Evolutionary conservation across 1,284 basidiomycete genomes (phyloP).

Genomic region (Trichosporon inkin): DNA sequence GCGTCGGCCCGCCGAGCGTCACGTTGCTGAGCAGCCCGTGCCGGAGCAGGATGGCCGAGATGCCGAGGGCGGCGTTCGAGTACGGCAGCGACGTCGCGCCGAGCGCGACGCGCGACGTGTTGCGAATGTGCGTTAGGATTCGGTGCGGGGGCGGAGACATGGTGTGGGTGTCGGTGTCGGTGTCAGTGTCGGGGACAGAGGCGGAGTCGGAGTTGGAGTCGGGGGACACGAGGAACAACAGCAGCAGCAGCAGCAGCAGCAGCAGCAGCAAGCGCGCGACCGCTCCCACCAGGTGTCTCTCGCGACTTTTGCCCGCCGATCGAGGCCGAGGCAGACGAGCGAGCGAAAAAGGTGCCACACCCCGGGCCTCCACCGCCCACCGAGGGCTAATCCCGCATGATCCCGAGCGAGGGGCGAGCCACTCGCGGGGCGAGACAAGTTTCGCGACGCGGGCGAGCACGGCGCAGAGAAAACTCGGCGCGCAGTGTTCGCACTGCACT

Average conservation of each 20-base stretch:
- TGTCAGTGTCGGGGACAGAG: neutral
- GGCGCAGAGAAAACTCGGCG: neutral
- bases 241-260: too few relatives aligned
- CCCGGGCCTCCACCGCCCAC: neutral
- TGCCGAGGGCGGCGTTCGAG: constrained; percentile 40
- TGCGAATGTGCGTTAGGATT: constrained; percentile 46
- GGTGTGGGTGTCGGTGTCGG: constrained; percentile 3
- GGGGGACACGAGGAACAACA: neutral
- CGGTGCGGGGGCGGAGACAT: constrained; percentile 40
- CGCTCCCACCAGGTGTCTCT: too few relatives aligned
- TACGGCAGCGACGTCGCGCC: constrained; percentile 46
- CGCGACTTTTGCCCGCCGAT: too few relatives aligned
- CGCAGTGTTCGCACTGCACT: neutral
- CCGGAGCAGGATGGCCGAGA: constrained; percentile 46
- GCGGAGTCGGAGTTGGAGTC: too few relatives aligned
- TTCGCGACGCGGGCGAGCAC: too few relatives aligned
- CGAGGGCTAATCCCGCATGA: neutral
- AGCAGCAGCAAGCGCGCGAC: too few relatives aligned
- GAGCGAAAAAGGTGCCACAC: constrained; percentile 26
- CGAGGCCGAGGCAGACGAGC: neutral
- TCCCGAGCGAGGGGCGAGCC: neutral
- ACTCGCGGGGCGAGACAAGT: too few relatives aligned
- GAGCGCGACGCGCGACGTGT: constrained; percentile 44
- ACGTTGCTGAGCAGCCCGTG: constrained; percentile 47
- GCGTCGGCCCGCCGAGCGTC: constrained; percentile 41